A percentile compares a stretch with the other conserved stretches of the same genome.
phyloP scores from a whole-genome alignment of 495 filamentous ascomycete species.

The Aspergillus ostianus region DNA sequence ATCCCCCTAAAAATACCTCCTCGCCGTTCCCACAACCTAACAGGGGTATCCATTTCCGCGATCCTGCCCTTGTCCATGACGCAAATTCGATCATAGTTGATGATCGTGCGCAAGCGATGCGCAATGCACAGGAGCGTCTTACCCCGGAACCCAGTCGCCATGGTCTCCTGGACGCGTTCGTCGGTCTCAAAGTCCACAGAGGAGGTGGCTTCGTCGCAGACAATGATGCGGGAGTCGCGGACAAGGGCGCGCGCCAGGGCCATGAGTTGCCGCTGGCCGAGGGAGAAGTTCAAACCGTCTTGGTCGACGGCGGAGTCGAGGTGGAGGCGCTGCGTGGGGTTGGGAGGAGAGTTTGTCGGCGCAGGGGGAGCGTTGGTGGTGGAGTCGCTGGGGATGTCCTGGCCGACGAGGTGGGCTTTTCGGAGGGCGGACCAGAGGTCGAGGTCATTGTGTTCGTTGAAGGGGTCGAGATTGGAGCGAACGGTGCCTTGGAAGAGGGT shows the following conservation, averaged over 20 bases:
- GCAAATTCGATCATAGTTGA: constrained; percentile 91
- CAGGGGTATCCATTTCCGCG: constrained; percentile 78
- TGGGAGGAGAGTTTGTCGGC: constrained; percentile 14
- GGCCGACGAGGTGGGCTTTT: constrained; percentile 72
- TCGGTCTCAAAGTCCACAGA: constrained; percentile 96
- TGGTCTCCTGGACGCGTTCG: constrained; percentile 89
- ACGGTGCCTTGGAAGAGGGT: constrained; percentile 93
- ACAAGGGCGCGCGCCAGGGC: constrained; percentile 89
- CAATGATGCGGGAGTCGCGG: constrained; percentile 81
- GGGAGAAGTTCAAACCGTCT: constrained; percentile 91
- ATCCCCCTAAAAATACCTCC: constrained; percentile 82
- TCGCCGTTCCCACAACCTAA: constrained; percentile 62
- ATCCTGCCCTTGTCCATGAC: constrained; percentile 91
- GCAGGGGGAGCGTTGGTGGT: constrained; percentile 21
- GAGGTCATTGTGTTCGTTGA: constrained; percentile 81
- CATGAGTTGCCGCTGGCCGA: constrained; percentile 96
- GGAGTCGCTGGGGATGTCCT: constrained; percentile 29
- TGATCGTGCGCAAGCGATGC: constrained; percentile 87
- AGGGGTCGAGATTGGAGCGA: constrained; percentile 88
- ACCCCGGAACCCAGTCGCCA: constrained; percentile 80
- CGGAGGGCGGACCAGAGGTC: constrained; percentile 85
- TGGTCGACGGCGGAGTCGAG: constrained; percentile 87
- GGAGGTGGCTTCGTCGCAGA: constrained; percentile 93
- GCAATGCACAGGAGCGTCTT: constrained; percentile 93
- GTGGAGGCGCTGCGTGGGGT: constrained; percentile 56